These are phyloP conservation scores for Cryptococcus sp. DNA, from an alignment of 1,284 basidiomycete species.

Conservation along the genomic window DNA sequence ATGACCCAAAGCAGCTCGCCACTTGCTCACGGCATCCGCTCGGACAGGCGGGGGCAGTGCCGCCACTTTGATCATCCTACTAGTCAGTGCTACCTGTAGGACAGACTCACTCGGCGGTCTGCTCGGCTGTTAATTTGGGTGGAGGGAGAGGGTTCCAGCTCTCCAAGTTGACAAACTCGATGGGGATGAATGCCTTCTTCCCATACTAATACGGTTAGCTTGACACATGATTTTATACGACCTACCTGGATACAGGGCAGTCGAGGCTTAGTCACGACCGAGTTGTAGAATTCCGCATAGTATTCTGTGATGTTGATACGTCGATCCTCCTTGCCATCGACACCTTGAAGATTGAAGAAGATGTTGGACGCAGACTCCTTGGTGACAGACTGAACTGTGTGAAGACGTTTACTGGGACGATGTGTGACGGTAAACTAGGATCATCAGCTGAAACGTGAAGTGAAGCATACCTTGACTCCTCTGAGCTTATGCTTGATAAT, in stretches of 20 bases:
- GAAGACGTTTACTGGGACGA: constrained; percentile 28
- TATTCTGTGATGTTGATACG: constrained; percentile 39
- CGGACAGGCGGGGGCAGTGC: constrained; percentile 43
- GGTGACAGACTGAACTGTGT: constrained; percentile 34
- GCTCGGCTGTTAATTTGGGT: constrained; percentile 26
- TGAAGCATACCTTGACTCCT: constrained; percentile 11
- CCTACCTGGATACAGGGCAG: constrained; percentile 35
- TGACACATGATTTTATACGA: constrained; percentile 23
- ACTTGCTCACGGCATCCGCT: constrained; percentile 27
- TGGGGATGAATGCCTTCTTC: constrained; percentile 43
- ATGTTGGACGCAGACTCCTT: constrained; percentile 26
- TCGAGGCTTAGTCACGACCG: constrained; percentile 34
- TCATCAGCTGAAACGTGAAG: constrained; percentile 32
- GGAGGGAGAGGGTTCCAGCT: constrained; percentile 42
- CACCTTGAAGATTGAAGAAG: constrained; percentile 20
- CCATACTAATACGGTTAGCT: constrained; percentile 39
- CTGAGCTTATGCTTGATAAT: constrained; percentile 40
- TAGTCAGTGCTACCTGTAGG: not conserved
- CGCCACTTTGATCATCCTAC: constrained; percentile 45
- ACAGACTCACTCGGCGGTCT: constrained; percentile 33
- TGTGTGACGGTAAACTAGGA: constrained; percentile 21
- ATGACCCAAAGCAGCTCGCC: constrained; percentile 39
- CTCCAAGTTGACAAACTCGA: constrained; percentile 40
- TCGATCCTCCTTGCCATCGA: constrained; percentile 21
- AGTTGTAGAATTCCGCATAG: constrained; percentile 39